These are phyloP conservation scores for Przewalskia tangutica DNA, from an alignment of 257 asterid species.

Conservation along the genomic window DNA sequence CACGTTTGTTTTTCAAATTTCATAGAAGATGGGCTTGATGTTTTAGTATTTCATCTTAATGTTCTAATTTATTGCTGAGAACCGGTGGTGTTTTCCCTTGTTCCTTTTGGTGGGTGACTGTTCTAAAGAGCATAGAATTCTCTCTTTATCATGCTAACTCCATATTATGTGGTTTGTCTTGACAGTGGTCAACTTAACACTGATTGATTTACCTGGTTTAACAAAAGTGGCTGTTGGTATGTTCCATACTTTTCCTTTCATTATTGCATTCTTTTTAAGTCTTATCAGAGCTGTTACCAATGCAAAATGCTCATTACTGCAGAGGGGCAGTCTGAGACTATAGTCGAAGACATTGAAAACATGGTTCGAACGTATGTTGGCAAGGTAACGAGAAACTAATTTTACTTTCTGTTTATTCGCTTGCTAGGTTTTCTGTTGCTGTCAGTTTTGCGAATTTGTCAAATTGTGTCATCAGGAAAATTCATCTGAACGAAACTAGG, in stretches of 20 bases:
- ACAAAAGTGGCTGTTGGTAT: constrained; percentile 95
- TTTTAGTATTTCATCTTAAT: background rate
- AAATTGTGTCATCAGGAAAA: background rate
- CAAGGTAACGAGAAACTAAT: constrained; percentile 43
- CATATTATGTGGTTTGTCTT: constrained; percentile 1
- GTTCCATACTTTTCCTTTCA: constrained; percentile 11
- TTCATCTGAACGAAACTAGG: background rate
- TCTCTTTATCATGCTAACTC: constrained; percentile 1
- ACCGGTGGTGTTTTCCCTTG: background rate
- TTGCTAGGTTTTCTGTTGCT: background rate
- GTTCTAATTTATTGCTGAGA: background rate
- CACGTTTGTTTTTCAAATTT: background rate
- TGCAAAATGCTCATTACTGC: constrained; percentile 11
- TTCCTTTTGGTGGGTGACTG: background rate
- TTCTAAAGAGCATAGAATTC: background rate
- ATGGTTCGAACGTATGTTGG: constrained; percentile 87
- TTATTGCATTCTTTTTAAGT: background rate
- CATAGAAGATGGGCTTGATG: background rate
- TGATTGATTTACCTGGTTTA: constrained; percentile 90
- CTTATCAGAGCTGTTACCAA: background rate
- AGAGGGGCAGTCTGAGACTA: constrained; percentile 95
- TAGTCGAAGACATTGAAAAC: constrained; percentile 79
- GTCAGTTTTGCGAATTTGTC: background rate
- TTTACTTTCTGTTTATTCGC: background rate
- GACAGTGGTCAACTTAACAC: constrained; percentile 93